phyloP scores from a whole-genome alignment of 805 yeast species.

The Yueomyces sp. region DNA sequence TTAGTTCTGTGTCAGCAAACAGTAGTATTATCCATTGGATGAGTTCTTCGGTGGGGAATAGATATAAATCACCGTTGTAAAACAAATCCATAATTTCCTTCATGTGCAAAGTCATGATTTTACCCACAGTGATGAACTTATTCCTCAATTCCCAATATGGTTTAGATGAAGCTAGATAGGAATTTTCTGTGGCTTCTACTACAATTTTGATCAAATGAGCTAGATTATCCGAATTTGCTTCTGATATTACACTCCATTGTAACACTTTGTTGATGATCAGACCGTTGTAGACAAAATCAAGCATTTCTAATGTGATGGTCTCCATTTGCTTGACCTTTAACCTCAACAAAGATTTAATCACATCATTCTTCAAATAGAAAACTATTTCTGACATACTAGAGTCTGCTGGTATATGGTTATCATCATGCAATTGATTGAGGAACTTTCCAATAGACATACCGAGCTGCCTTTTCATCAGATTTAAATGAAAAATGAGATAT shows the following conservation, averaged over 20 bases:
- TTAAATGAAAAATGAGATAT: slow-evolving; percentile 8
- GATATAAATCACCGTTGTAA: slow-evolving; percentile 28
- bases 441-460: slow-evolving; percentile 3
- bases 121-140: slow-evolving; percentile 17
- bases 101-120: slow-evolving; percentile 25
- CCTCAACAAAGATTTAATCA: slow-evolving; percentile 9
- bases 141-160: slow-evolving; percentile 16
- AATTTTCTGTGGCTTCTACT: slow-evolving; percentile 9
- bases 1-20: slow-evolving; percentile 29
- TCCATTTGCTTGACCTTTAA: slow-evolving; percentile 6
- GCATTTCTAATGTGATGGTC: slow-evolving; percentile 4
- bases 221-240: slow-evolving; percentile 20
- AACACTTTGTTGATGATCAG: slow-evolving; percentile 11
- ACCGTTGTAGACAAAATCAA: slow-evolving; percentile 12
- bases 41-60: slow-evolving; percentile 26
- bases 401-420: slow-evolving; percentile 11
- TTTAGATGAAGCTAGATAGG: slow-evolving; percentile 11
- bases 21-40: slow-evolving; percentile 25
- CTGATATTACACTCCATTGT: slow-evolving; percentile 22
- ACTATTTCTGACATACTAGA: slow-evolving; percentile 9
- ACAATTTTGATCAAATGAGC: slow-evolving; percentile 15
- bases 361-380: slow-evolving; percentile 10
- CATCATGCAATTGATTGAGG: slow-evolving; percentile 13
- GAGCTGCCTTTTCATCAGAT: slow-evolving; percentile 7
- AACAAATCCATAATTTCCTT: slow-evolving; percentile 29